Conservation (phyloP, 305 asterid species). For the Fraxinus dipetala region DNA sequence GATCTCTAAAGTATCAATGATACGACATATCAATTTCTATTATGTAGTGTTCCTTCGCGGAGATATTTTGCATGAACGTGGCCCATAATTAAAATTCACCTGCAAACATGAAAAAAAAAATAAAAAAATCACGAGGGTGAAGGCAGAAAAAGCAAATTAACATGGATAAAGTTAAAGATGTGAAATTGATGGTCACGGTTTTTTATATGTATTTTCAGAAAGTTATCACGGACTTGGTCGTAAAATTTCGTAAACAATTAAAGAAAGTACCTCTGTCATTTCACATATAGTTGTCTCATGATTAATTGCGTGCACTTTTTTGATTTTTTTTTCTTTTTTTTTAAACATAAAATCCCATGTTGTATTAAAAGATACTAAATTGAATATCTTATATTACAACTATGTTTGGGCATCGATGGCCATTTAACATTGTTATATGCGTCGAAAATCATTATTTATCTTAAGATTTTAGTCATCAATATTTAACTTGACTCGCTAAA, state of each 20-base stretch:
- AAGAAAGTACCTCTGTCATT: background rate
- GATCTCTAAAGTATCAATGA: background rate
- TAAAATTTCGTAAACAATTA: background rate
- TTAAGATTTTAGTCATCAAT: background rate
- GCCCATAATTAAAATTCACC: background rate
- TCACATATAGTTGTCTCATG: background rate
- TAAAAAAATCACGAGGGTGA: background rate
- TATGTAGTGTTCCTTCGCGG: background rate
- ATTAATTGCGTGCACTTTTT: background rate
- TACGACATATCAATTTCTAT: background rate
- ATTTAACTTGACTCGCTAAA: background rate
- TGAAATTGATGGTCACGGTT: background rate
- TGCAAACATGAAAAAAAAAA: background rate
- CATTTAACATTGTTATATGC: no score
- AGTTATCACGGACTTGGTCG: background rate
- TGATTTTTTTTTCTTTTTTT: background rate
- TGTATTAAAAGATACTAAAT: background rate
- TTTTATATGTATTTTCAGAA: background rate
- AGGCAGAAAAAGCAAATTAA: background rate
- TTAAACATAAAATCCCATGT: background rate
- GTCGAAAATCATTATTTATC: background rate
- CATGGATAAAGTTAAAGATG: background rate
- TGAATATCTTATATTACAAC: background rate
- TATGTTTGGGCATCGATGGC: background rate
- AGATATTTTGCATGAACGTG: background rate